Evolutionary conservation across 1,139 yeast species (phyloP), one percentile per base, ranked within the genome.

Genomic region (Candida sojae): DNA sequence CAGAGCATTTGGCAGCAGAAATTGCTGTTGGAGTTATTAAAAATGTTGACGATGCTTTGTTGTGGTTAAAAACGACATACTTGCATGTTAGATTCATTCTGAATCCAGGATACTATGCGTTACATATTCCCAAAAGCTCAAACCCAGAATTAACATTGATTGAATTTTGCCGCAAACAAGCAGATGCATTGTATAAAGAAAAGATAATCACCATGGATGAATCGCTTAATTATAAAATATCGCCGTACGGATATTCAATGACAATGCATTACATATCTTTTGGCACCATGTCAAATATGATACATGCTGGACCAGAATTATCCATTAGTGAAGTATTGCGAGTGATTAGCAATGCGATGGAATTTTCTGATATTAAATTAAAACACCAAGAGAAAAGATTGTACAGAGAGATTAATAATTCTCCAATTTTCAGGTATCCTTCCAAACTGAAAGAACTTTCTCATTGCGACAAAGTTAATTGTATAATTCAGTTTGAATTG

Each of bases 51-150:
- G 71, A 73, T 39, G 81, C 83, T 0, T 58, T 74, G 8, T 59
- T 57, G 1, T 82, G 86, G 86, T 54, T 82, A 32, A 67, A 70
- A 34, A 71, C 73, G 8, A 80, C 86, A 0, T 82, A 77, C 56
- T 72, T 82, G 43, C 80, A 77, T 56, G 71, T 78, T 5, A 62
- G 86, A 35, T 72, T 63, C 46, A 50, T 56, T 12, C 57, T 64
- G 34, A 74, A 74, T 49, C 80, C 80, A 2, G 48, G 59, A 0
- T 68, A 68, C 7, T 77, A 76, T 51, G 56, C 64, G 8, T 60
- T 57, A 7, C 51, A 42, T 3, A 47, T 49, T 34, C 37, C 55
- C 11, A 40, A 50, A 26, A 42, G 51, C 7, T 44, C 49, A 4
- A 55, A 57, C 42, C 52, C 61, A 33, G 68, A 66, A 44, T 52